A percentile compares a stretch with the other conserved stretches of the same genome.
Conservation (phyloP, 2,329 filamentous ascomycete genomes). For the Aspergillus pseudoglaucus region DNA sequence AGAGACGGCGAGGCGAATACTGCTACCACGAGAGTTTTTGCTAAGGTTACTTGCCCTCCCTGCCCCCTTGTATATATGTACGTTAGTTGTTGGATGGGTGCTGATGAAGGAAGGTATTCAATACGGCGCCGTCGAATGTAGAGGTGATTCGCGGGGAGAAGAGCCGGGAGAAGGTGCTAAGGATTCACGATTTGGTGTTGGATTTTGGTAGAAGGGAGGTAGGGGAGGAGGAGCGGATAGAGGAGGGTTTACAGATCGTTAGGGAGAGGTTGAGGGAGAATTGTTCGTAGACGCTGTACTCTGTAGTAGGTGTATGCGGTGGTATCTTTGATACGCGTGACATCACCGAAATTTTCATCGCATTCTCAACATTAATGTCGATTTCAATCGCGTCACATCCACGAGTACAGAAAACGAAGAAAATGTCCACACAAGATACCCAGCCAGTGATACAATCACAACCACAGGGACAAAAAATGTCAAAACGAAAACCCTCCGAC, state of each 20-base stretch:
- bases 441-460: neutral
- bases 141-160: slow-evolving; percentile 58
- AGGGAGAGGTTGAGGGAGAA: neutral
- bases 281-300: too few species aligned
- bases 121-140: slow-evolving; percentile 58
- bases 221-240: slow-evolving; percentile 17
- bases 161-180: slow-evolving; percentile 58
- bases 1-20: slow-evolving; percentile 64
- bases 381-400: neutral
- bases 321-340: slow-evolving; percentile 8
- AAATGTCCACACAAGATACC: neutral
- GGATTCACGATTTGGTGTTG: slow-evolving; percentile 18
- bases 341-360: slow-evolving; percentile 14
- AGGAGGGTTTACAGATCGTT: neutral
- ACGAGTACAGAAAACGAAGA: neutral
- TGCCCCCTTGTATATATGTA: slow-evolving; percentile 24
- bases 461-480: neutral
- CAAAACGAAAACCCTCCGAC: slow-evolving; percentile 23
- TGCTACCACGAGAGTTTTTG: slow-evolving; percentile 58
- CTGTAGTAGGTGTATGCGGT: too few species aligned
- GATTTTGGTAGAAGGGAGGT: slow-evolving; percentile 22
- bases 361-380: slow-evolving; percentile 6
- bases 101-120: slow-evolving; percentile 42
- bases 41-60: slow-evolving; percentile 45
- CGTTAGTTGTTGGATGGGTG: neutral